Base-by-base conservation (phyloP, 768 basidiomycete species). In the Auriculariales sp. region DNA sequence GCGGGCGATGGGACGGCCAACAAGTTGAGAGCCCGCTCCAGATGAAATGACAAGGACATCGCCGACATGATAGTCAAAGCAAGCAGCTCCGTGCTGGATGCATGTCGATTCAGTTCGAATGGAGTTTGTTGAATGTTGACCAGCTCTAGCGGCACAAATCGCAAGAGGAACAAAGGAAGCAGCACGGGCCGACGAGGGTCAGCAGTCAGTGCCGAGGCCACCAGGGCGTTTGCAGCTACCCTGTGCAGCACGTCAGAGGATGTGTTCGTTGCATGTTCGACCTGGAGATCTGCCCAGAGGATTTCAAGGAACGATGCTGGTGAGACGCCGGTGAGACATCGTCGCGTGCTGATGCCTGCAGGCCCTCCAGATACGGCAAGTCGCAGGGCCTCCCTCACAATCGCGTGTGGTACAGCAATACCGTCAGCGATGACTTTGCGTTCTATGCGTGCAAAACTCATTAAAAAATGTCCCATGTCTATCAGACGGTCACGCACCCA, bases 201-300 rank as follows among this genome's bases (percentile, higher is more conserved):
- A 7, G 73, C 60, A 17, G 68, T 64, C 22, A 75, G 76, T 34
- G 84, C 83, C 53, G 69, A 75, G 27, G 78, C 74, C 4, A 44
- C 39, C 32, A 89, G 69, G 32, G 79, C 72, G 60, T 79, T 84
- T 0, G 81, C 81, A 44, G 77, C 75, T 25, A 88, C 64, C 34
- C n/a, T n/a, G n/a, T n/a, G n/a, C n/a, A n/a, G n/a, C n/a, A n/a
- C 83, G 73, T 48, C 77, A 70, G 59, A 76, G 76, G 15, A 69
- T 71, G 52, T 2, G 75, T 67, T 44, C 19, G 22, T 19, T 22
- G 65, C 60, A 28, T 68, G 62, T n/a, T n/a, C n/a, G n/a, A n/a
- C n/a, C n/a, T n/a, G n/a, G 28, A 86, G 63, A 58, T 86, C 82
- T 12, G 67, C 65, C 85, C 86, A 90, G n/a, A 88, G 66, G 1